Evolutionary conservation across 305 asterid species (phyloP), one percentile per base, ranked within the genome.

Genomic region (Rubia balearica): DNA sequence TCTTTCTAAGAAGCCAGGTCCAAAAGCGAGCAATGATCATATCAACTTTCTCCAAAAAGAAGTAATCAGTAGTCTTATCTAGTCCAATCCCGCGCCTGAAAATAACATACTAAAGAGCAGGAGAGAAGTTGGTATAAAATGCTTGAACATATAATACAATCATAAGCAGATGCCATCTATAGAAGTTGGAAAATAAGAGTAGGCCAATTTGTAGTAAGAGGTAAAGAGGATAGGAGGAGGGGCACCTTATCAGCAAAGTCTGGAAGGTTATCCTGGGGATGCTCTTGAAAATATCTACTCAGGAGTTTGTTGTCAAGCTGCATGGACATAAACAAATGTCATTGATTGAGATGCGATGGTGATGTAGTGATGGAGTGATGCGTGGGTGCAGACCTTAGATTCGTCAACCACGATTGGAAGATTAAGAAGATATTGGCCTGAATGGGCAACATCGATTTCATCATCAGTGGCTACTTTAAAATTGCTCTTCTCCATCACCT

Each of bases 61-160:
- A 94, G 79, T 83, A 88, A 82, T 87, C 97, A 74, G 90, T 85
- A 38, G 98, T 91, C 82, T 76, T 85, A 78, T 94, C 99, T 70
- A 91, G 71, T 75, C 99, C 99, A 86, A 94, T 87, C 83, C 99
- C 99, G 42, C 99, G 93, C 74, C 98, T 87, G 84, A 94, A 94
- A 76, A 94, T 89, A 72, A 91, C 80, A 76, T 91, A 94, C 99
- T 94, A 78, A 36, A 21, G 75, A 74, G 71, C 70, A 76, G 71
- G 63, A 5, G 27, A 45, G 38, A 61, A 43, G 38, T 74, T 65
- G 76, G 79, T 68, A 33, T 65, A 75, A 77, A 45, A 63, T 70
- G 69, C 67, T 73, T 73, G 75, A 77, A 30, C 33, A 30, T n/a
- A n/a, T n/a, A 30, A 30, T 30, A 30, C 33, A 30, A 1, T 30